Evolutionary conservation across 148 eudicot species (phyloP), one percentile per base, ranked within the genome.

Genomic region (Rhododendron griersonianum): DNA sequence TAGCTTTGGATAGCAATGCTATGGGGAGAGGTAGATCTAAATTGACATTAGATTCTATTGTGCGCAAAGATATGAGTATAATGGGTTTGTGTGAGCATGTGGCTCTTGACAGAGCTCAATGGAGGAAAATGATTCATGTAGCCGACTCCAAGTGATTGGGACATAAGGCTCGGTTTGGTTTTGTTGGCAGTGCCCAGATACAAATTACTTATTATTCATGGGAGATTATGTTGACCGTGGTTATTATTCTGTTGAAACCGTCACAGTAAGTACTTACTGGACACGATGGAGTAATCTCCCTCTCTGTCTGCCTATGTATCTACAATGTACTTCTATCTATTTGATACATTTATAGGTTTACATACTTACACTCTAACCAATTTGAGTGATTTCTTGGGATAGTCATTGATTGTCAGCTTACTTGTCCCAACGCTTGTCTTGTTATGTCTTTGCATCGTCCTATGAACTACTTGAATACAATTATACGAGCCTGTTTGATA

Each of bases 171-270:
- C 35, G 35, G 44, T 39, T 39, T 45, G 48, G 48, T 81, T 80
- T 87, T 89, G 13, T 79, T 90, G 90, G 87, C 90, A 97, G 99
- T 97, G 99, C 75, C 99, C 98, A 21, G 99, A 97, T 83, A 95
- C 98, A 88, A 97, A 97, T 91, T 97, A 94, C 88, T 35, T 35
- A 35, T 87, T 95, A 71, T 97, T 97, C 90, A 97, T 97, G 99
- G 99, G 99, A 87, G 99, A 97, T 91, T 97, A 97, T 90, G 99
- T 97, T 83, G 99, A 97, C 85, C 98, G 98, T 84, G 99, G 99
- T 14, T 97, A 97, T 89, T 97, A 97, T 33, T 33, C 35, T 33
- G 35, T 33, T 33, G 35, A 33, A 33, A 33, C 2, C 2, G 2
- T 33, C 35, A 33, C 35, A 33, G 35, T 33, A 33, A 33, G 35